These are phyloP conservation scores for Claviceps arundinis DNA, from an alignment of 2,329 filamentous ascomycete species.

Conservation along the genomic window DNA sequence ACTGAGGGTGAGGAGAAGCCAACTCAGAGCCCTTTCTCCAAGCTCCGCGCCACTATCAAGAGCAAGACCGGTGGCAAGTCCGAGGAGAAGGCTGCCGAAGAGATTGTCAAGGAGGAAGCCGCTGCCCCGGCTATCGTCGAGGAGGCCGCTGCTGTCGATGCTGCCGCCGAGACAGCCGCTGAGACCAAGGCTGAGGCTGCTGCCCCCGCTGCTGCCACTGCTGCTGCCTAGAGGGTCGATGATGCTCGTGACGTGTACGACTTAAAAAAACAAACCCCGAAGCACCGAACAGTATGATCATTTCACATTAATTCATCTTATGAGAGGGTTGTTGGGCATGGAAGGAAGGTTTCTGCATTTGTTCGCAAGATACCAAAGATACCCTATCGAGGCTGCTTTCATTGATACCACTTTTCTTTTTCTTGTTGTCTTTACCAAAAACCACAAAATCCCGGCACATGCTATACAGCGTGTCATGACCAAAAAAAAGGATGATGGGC, in stretches of 20 bases:
- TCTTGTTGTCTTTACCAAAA: constrained; percentile 11
- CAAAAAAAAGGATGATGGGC: constrained; percentile 10
- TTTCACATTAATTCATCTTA: constrained; percentile 16
- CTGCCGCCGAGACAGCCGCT: constrained; percentile 19
- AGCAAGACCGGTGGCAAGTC: constrained; percentile 29
- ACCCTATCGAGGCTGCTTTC: constrained; percentile 40
- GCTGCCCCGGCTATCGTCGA: constrained; percentile 14
- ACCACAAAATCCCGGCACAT: constrained; percentile 10
- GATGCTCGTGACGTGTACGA: constrained; percentile 13
- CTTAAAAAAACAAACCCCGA: constrained; percentile 11
- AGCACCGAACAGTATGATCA: constrained; percentile 10
- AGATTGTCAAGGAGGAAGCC: constrained; percentile 21
- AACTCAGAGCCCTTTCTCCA: constrained; percentile 38
- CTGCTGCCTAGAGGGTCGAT: constrained; percentile 32
- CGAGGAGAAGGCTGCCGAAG: constrained; percentile 27
- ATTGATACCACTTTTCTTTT: constrained; percentile 27
- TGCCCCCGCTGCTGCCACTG: constrained; percentile 34
- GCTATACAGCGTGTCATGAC: not conserved
- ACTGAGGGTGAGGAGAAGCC: constrained; percentile 41
- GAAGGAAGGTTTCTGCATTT: constrained; percentile 40
- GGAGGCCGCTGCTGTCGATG: constrained; percentile 12
- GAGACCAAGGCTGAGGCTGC: constrained; percentile 28
- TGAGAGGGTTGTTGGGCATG: constrained; percentile 30
- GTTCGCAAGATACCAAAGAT: constrained; percentile 36
- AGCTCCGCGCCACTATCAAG: constrained; percentile 46